Base-by-base conservation (phyloP, 2,329 filamentous ascomycete species). In the Aspergillus chevalieri region DNA sequence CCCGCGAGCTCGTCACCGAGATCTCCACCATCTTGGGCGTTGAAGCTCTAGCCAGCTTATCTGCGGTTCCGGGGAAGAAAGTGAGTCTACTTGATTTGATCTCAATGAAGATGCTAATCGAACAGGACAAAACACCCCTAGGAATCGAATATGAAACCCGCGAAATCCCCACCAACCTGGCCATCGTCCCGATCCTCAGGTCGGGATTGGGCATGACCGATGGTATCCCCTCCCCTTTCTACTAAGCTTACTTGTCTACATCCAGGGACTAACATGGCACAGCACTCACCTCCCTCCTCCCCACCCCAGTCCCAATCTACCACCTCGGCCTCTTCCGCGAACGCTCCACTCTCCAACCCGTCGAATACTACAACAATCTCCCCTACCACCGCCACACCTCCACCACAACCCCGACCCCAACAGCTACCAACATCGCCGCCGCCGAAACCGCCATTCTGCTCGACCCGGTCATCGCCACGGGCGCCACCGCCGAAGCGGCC, bases 331-430 rank as follows among this genome's bases (percentile, higher is more conserved):
- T 97, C 64, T 97, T 92, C 78, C 89, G 91, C 65, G 91, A 96
- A 68, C 89, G 87, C 52, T 82, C 83, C 49, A 92, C 88, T 42
- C 84, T 96, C 49, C 83, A 89, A 62, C 89, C 91, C 3, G 91
- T 96, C 51, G 91, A 95, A 73, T 95, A 96, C 80, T 96, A 96
- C 80, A 96, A 96, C 78, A 95, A 95, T 71, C 84, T 96, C 17
- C 90, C 90, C 24, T 86, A 89, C 72, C 66, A 76, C 36, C 75
- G 60, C 48, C 65, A 54, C 34, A 53, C 61, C 6, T 55, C 59
- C 0, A 47, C 54, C 44, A 54, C 65, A 45, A 57, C 70, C 26
- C 52, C 63, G 42, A 57, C 66, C 36, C 47, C 59, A 15, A 43
- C 56, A 38, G 42, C 56, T 26, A 46, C 57, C 43, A 73, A 73